A percentile compares a stretch with the other conserved stretches of the same genome.
Conservation (phyloP, 345 rosid genomes). For the Eucalyptus erythrocorys region DNA sequence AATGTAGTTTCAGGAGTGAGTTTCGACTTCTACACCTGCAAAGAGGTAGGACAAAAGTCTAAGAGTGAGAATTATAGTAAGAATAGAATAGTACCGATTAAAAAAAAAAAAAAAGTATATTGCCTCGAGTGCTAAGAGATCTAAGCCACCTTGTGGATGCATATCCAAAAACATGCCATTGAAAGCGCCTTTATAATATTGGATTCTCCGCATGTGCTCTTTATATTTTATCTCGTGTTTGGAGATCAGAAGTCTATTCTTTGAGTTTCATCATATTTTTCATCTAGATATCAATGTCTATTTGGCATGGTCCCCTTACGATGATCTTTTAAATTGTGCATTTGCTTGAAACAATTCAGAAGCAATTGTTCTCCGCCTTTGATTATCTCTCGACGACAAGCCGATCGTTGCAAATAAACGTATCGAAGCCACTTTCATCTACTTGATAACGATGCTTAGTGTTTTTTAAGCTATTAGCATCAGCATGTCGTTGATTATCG, state of each 20-base stretch:
- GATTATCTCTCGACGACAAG: neutral
- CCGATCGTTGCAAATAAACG: neutral
- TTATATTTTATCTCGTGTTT: neutral
- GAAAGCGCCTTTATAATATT: neutral
- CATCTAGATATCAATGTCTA: rapidly evolving
- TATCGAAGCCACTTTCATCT: neutral
- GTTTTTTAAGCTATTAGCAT: neutral
- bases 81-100: too few relatives aligned
- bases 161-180: neutral
- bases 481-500: neutral
- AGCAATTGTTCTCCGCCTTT: neutral
- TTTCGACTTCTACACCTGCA: too few relatives aligned
- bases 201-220: neutral
- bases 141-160: neutral
- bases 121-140: neutral
- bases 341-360: neutral
- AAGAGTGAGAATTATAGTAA: too few relatives aligned
- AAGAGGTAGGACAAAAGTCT: too few relatives aligned
- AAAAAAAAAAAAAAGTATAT: too few relatives aligned
- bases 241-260: neutral
- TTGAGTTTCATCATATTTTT: neutral
- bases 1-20: too few relatives aligned
- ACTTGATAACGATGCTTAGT: neutral
- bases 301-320: neutral
- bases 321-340: neutral